Conservation (phyloP, 805 yeast species). For the Candida cerambycidarum region DNA sequence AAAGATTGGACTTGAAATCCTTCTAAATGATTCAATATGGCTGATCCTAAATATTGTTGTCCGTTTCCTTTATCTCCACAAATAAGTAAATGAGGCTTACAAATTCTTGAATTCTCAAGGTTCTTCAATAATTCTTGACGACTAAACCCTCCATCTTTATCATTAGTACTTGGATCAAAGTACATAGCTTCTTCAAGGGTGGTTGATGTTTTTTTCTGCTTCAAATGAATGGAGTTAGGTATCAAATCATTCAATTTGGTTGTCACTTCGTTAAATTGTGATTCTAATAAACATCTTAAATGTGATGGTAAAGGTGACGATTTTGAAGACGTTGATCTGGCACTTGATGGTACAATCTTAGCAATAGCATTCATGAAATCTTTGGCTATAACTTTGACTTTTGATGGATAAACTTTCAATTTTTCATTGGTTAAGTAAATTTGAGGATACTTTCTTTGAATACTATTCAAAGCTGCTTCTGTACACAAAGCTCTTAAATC, state of each 20-base stretch:
- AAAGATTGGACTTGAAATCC: conserved; percentile 86
- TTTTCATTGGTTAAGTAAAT: conserved; percentile 78
- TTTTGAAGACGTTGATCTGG: conserved; percentile 72
- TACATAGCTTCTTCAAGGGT: conserved; percentile 69
- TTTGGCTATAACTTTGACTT: conserved; percentile 70
- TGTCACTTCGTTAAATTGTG: conserved; percentile 48
- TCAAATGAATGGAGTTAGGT: conserved; percentile 48
- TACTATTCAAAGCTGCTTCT: conserved; percentile 90
- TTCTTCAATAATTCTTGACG: conserved; percentile 59
- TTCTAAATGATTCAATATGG: conserved; percentile 78
- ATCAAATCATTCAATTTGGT: conserved; percentile 53
- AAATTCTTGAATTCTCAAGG: conserved; percentile 61
- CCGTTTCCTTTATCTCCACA: conserved; percentile 80
- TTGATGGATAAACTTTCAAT: conserved; percentile 65
- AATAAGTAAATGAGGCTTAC: conserved; percentile 77
- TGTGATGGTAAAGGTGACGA: conserved; percentile 80
- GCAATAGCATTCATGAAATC: conserved; percentile 87
- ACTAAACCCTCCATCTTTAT: conserved; percentile 63
- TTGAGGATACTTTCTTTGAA: conserved; percentile 91
- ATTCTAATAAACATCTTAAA: conserved; percentile 61
- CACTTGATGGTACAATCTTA: conserved; percentile 88
- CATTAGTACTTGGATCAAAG: conserved; percentile 55
- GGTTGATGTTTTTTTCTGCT: conserved; percentile 44
- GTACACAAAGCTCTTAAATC: conserved; percentile 93
- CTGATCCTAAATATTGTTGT: conserved; percentile 80